phyloP scores from a whole-genome alignment of 116 monocot species.

The Zostera marina region DNA sequence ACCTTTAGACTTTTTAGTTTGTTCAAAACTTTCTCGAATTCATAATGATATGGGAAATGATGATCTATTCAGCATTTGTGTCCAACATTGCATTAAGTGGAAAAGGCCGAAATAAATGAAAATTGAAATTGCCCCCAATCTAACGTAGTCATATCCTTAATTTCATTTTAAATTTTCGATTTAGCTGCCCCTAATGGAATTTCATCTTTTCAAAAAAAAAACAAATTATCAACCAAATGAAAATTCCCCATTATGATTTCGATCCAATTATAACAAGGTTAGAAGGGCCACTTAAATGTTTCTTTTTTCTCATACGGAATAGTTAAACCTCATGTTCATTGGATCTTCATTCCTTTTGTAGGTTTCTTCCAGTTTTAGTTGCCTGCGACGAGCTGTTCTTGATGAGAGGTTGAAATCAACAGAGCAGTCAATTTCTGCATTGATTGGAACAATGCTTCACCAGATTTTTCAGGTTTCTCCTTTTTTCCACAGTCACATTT shows the following conservation, averaged over 20 bases:
- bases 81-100: not conserved
- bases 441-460: constrained; percentile 91
- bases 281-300: not conserved
- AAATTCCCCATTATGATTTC: too few species aligned
- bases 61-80: not conserved
- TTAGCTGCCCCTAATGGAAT: too few species aligned
- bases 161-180: too few species aligned
- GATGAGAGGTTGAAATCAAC: constrained; percentile 71
- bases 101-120: too few species aligned
- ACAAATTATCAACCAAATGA: too few species aligned
- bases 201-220: too few species aligned
- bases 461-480: constrained; percentile 83
- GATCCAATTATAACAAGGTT: too few species aligned
- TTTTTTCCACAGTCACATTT: not conserved
- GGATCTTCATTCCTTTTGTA: constrained; percentile 8
- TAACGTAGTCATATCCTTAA: too few species aligned
- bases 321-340: not conserved
- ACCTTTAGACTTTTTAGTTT: not conserved
- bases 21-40: not conserved
- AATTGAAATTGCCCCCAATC: too few species aligned
- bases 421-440: constrained; percentile 62
- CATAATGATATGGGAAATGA: not conserved
- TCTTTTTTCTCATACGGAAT: not conserved
- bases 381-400: constrained; percentile 72
- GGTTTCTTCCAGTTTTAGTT: constrained; percentile 94